These are phyloP conservation scores for Hygrocybe punicea DNA, from an alignment of 768 basidiomycete species.

Conservation along the genomic window DNA sequence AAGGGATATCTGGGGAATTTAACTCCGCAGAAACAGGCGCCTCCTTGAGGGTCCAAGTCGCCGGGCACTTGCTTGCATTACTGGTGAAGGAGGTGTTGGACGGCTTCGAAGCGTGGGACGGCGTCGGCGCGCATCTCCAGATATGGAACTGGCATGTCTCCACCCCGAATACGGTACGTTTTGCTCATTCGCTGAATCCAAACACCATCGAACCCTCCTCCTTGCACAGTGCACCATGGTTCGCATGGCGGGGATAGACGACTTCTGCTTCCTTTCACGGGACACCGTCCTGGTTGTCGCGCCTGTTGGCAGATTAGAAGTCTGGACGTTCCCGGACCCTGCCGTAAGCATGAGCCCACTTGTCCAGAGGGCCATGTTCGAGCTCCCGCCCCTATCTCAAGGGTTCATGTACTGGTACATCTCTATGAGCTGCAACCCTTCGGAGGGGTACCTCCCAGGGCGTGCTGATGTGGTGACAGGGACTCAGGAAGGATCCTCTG, in stretches of 20 bases:
- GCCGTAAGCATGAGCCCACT: constrained; percentile 26
- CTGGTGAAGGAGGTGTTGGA: constrained; percentile 47
- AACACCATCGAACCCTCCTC: background rate
- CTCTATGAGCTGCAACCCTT: constrained; percentile 51
- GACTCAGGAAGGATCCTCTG: background rate
- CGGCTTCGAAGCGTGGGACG: constrained; percentile 8
- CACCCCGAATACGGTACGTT: background rate
- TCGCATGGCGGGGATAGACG: constrained; percentile 46
- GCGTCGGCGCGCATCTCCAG: constrained; percentile 42
- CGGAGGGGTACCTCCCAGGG: constrained; percentile 40
- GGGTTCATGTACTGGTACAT: constrained; percentile 54
- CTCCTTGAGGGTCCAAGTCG: constrained; percentile 46
- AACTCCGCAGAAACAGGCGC: constrained; percentile 34
- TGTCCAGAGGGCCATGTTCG: constrained; percentile 36
- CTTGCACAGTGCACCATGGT: constrained; percentile 39
- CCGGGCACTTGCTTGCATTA: constrained; percentile 46
- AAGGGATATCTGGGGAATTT: constrained; percentile 23
- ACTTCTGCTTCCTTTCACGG: constrained; percentile 49
- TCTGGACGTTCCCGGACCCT: constrained; percentile 46
- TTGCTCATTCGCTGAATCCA: no score
- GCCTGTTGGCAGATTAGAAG: constrained; percentile 45
- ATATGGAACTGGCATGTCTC: constrained; percentile 47
- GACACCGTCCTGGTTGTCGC: constrained; percentile 47
- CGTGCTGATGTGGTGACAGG: background rate
- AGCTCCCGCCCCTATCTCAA: constrained; percentile 42